Evolutionary conservation across 2,329 filamentous ascomycete genomes (phyloP).

Genomic region (Fusarium nodosum): DNA sequence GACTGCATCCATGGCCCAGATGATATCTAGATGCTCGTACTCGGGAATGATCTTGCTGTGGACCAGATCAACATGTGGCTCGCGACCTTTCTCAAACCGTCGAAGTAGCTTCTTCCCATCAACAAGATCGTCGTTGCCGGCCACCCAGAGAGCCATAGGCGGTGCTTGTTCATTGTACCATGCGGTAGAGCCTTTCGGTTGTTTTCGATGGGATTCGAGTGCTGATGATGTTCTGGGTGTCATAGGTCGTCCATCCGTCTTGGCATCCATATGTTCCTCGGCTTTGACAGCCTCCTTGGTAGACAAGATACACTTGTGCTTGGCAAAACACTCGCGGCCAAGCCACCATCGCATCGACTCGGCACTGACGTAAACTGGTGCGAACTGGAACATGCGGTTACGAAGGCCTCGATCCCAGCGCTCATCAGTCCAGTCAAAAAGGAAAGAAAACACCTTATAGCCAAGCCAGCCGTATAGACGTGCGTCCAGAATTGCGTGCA

Average conservation of each 20-base stretch:
- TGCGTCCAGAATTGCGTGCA: constrained; percentile 76
- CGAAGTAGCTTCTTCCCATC: constrained; percentile 81
- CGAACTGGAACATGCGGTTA: constrained; percentile 90
- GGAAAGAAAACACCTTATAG: constrained; percentile 88
- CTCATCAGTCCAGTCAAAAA: constrained; percentile 88
- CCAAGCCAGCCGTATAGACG: constrained; percentile 83
- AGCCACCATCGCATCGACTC: constrained; percentile 98
- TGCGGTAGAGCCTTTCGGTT: constrained; percentile 67
- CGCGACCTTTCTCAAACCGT: constrained; percentile 80
- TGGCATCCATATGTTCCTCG: constrained; percentile 73
- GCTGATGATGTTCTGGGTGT: constrained; percentile 45
- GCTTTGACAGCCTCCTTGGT: constrained; percentile 77
- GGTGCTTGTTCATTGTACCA: constrained; percentile 88
- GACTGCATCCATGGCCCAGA: constrained; percentile 92
- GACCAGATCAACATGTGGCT: constrained; percentile 85
- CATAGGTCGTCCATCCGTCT: constrained; percentile 27
- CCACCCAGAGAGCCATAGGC: constrained; percentile 90
- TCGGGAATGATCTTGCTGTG: constrained; percentile 86
- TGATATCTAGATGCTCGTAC: constrained; percentile 94
- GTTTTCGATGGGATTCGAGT: constrained; percentile 55
- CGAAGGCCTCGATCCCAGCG: constrained; percentile 87
- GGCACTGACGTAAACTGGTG: constrained; percentile 88
- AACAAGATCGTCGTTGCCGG: constrained; percentile 85
- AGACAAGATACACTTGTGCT: constrained; percentile 86
- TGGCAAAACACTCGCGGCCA: constrained; percentile 82